Base-by-base conservation (phyloP, 768 basidiomycete species). In the button mushroom (Agaricus bisporus) region DNA sequence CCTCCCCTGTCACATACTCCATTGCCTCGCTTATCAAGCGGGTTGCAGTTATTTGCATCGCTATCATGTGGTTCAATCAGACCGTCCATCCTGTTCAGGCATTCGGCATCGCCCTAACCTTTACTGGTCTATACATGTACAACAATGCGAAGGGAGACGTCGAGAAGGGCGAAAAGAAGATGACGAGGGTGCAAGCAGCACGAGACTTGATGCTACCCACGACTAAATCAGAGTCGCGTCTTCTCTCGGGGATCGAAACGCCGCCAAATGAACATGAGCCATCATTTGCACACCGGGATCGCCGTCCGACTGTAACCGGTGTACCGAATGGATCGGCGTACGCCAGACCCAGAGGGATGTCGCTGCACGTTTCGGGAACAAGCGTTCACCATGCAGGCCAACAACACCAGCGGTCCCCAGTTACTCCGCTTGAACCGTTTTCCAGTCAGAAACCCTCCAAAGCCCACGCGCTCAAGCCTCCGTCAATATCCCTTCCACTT, bases 11-110 rank as follows among this genome's bases (percentile, higher is more conserved):
- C 60, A 98, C 97, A 0, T 99, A 99, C 71, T 95, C 92, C 49
- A 98, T 99, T 67, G 97, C 97, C 2, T 97, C 93, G 3, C 83
- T 99, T 63, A 83, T 98, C 73, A 99, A 99, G 70, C 92, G 97
- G 22, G 94, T 99, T 51, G 93, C 86, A 43, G 97, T 99, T 63
- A 99, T 99, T 64, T 95, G 93, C 73, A 88, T 98, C 61, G 97
- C 97, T 17, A 90, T 99, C 64, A 75, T 94, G 48, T 99, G 95
- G 95, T 98, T 98, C 73, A 85, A 79, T 52, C 95, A 98, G 71
- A 65, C 76, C 35, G 82, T 98, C 15, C 88, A 95, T 56, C 81
- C 80, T 9, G 63, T 97, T 17, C 94, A 98, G 69, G 94, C 79
- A 4, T 64, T 89, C 46, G 97, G 97, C n/a, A 99, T 99, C 63